phyloP scores from a whole-genome alignment of 768 basidiomycete genomes.

The Daedaleopsis sinensis region DNA sequence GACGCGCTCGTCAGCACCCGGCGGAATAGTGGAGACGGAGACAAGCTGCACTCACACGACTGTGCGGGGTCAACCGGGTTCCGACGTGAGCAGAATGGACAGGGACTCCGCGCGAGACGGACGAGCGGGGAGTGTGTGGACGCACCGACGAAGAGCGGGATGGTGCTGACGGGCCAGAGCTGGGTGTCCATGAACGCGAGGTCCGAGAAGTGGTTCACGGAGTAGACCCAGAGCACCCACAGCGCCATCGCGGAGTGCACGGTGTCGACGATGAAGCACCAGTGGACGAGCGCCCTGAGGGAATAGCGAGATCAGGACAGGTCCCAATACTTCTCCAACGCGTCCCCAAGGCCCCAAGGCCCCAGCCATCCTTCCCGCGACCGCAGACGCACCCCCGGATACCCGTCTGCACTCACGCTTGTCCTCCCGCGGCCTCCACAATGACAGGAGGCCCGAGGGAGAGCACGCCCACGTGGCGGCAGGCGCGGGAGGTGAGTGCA shows the following conservation, averaged over 20 bases:
- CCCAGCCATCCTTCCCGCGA: too few species aligned
- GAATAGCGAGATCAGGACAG: neutral
- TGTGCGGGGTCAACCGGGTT: neutral
- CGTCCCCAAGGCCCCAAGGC: too few species aligned
- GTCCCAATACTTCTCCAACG: neutral
- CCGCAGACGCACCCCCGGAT: too few species aligned
- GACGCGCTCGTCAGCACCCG: too few species aligned
- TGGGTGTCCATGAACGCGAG: neutral
- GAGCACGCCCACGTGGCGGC: too few species aligned
- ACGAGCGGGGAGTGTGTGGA: neutral
- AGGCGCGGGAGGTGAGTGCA: neutral
- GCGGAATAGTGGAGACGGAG: neutral
- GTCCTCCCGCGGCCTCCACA: too few species aligned
- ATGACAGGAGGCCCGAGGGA: too few species aligned
- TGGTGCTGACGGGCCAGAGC: neutral
- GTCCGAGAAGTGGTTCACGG: conserved; percentile 2
- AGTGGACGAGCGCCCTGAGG: conserved; percentile 2
- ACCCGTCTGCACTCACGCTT: too few species aligned
- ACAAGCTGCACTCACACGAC: neutral
- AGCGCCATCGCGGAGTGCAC: neutral
- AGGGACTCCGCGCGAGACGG: neutral
- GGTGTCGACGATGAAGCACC: conserved; percentile 5
- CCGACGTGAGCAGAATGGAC: too few species aligned
- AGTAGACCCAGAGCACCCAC: conserved; percentile 2
- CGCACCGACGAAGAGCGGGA: conserved; percentile 5